These are phyloP conservation scores for Angophora floribunda DNA, from an alignment of 345 rosid genomes.

Conservation along the genomic window DNA sequence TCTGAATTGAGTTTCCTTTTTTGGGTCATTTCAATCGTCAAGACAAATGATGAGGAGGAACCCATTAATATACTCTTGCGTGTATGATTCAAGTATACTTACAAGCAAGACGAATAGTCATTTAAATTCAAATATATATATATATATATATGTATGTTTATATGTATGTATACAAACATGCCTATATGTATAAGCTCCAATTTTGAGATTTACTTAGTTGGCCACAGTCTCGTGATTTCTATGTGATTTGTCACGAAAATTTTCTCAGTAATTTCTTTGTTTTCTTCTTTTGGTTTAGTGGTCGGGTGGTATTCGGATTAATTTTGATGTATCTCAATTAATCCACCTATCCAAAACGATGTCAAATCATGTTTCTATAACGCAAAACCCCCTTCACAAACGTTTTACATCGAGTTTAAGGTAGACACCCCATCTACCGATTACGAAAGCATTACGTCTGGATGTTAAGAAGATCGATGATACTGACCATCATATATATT, in stretches of 20 bases:
- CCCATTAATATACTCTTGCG: neutral
- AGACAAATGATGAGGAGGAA: neutral
- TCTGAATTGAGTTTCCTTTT: neutral
- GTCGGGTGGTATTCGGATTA: neutral
- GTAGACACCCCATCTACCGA: neutral
- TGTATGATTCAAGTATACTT: neutral
- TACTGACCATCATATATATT: neutral
- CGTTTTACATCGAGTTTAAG: neutral
- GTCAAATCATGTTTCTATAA: neutral
- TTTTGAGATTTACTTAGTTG: neutral
- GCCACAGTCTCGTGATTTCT: neutral
- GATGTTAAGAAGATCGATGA: neutral
- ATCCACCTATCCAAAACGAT: neutral
- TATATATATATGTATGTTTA: neutral
- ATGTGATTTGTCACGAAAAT: neutral
- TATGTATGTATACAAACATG: neutral
- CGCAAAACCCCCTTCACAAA: neutral
- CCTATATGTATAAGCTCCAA: neutral
- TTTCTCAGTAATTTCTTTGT: neutral
- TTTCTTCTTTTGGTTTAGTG: neutral
- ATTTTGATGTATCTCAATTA: neutral
- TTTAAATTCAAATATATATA: neutral
- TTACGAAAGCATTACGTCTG: neutral
- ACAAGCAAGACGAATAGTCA: neutral
- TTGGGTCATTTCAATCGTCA: neutral